Base-by-base conservation (phyloP, 257 asterid species). In the Gentiana straminea region DNA sequence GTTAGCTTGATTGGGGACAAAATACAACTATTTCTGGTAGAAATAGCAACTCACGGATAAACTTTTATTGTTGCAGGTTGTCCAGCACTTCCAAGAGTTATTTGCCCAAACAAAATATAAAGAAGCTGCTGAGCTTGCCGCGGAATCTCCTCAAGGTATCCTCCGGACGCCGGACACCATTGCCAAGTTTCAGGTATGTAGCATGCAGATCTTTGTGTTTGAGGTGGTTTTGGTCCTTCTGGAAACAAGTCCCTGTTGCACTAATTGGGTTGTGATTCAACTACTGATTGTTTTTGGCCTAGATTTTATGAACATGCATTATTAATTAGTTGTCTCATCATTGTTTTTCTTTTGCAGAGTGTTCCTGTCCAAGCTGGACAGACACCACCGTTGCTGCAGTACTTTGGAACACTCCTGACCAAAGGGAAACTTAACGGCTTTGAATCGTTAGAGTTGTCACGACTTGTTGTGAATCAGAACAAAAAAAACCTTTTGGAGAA, bases 351-450 rank as follows among this genome's bases (percentile, higher is more conserved):
- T 24, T 68, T 74, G 71, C 79, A 92, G 99, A 92, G 99, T 69
- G 99, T 92, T 69, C 99, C 97, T 64, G 97, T 88, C 76, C 99
- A 92, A 82, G 87, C 95, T 72, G 97, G 99, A 68, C 95, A 88
- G 76, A 92, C 99, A 34, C 99, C 99, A 35, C 99, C 99, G 13
- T 65, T 92, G 77, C 80, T 92, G 78, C 99, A 92, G 79, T 92
- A 88, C 62, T 92, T 92, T 77, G 99, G 99, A 61, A 92, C 99
- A 43, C 75, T 92, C 68, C 65, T 92, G 61, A 92, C 97, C 13
- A 84, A 79, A 70, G 99, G 97, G 70, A 92, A 92, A 75, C 94
- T 92, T 43, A 92, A 92, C 55, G 87, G 97, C 37, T 92, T 88
- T 64, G 99, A 92, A 75, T 92, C 99, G 24, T 71, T 92, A 77